Evolutionary conservation across 164 flowering plant species (phyloP).

Genomic region (Berberis thunbergii): DNA sequence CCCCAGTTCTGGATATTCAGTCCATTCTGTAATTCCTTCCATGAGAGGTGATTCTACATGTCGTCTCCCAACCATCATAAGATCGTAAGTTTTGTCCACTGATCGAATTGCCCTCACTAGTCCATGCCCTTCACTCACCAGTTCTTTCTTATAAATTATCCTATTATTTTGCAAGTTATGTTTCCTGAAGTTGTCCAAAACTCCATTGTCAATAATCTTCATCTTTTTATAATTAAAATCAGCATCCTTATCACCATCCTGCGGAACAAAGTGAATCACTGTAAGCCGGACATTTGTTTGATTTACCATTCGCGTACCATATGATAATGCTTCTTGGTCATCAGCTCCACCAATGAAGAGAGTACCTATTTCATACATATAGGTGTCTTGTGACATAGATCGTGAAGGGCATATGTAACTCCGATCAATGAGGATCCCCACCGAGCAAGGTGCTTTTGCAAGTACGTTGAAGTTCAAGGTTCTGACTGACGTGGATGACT

Average conservation of each 20-base stretch:
- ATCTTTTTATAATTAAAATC: not conserved
- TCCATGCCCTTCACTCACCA: conserved; percentile 23
- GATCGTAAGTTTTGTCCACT: conserved; percentile 5
- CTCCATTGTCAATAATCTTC: conserved; percentile 11
- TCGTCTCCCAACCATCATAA: conserved; percentile 5
- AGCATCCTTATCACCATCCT: not conserved
- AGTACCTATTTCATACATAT: conserved; percentile 17
- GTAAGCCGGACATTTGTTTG: not conserved
- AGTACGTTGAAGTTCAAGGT: conserved; percentile 16
- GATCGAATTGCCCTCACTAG: conserved; percentile 4
- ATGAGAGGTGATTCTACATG: conserved; percentile 11
- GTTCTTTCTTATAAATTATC: conserved; percentile 16
- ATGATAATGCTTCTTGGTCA: conserved; percentile 54
- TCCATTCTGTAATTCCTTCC: conserved; percentile 15
- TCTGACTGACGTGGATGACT: not conserved
- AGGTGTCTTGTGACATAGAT: conserved; percentile 9
- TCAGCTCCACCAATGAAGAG: conserved; percentile 51
- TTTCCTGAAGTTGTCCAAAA: conserved; percentile 5
- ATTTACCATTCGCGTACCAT: conserved; percentile 24
- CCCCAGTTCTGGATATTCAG: conserved; percentile 29
- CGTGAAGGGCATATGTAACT: conserved; percentile 2
- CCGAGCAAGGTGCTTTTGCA: conserved; percentile 39
- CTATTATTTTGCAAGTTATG: not conserved
- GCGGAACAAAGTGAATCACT: not conserved
- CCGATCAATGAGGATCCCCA: conserved; percentile 45